Base-by-base conservation (phyloP, 2,329 filamentous ascomycete genomes). In the Talaromyces atroroseus region DNA sequence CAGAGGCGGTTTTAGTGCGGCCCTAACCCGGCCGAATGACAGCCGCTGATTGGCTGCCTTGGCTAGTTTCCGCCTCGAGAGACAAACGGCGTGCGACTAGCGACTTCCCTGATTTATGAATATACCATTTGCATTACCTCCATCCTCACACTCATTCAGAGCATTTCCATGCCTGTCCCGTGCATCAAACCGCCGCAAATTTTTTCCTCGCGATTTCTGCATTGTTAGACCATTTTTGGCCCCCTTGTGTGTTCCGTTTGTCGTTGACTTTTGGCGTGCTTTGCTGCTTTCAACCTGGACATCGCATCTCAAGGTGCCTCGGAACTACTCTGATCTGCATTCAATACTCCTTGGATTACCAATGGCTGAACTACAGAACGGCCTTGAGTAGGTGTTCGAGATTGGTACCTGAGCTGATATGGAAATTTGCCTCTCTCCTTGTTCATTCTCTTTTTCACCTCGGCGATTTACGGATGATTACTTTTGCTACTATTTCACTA, bases 391-490 rank as follows among this genome's bases (percentile, higher is more conserved):
- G 38, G 38, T 20, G 6, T 20, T 54, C 7, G 40, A n/a, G 14
- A 48, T 57, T 32, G 23, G 2, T 10, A 24, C 44, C 36, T 12
- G 34, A 48, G 51, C 51, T 54, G 56, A 53, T 49, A 58, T 58
- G 56, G 51, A 52, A 58, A 45, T 18, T 36, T 53, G 16, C 50
- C 26, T 58, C 16, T 48, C 38, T 40, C 42, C 20, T 51, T 20
- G 29, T 18, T 24, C 20, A 36, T 44, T 32, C n/a, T 46, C 34
- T 46, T 18, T 38, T 51, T 40, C n/a, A 7, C 51, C 29, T 54
- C 46, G 14, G 44, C 45, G 44, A 42, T 26, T 49, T 42, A 32
- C 44, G 45, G 38, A 42, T 42, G 32, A 49, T 24, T 32, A 4
- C 36, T 48, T 49, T 44, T 29, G 21, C 32, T 42, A 49, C 44